phyloP scores from a whole-genome alignment of 768 basidiomycete species.

The Lepiota subincarnata region DNA sequence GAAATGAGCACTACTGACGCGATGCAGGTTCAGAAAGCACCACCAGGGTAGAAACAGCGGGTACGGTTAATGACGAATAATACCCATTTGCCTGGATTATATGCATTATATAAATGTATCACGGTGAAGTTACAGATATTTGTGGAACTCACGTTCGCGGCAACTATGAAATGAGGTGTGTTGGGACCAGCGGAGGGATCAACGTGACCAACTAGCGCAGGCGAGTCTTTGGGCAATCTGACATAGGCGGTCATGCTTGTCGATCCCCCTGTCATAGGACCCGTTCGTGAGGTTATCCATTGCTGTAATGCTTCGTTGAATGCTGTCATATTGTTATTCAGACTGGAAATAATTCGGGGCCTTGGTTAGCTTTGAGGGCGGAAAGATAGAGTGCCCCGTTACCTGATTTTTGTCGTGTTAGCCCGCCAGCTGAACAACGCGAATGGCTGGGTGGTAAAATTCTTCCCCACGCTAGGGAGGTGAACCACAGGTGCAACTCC shows the following conservation, averaged over 20 bases:
- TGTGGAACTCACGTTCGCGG: not conserved
- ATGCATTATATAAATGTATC: not conserved
- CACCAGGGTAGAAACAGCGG: not conserved
- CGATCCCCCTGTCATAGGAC: constrained; percentile 4
- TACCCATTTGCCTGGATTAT: not conserved
- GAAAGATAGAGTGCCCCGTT: not conserved
- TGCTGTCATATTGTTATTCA: not conserved
- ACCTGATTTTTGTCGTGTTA: not conserved
- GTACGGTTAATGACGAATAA: not conserved
- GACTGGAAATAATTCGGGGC: not conserved
- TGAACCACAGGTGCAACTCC: constrained; percentile 16
- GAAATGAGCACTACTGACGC: not conserved
- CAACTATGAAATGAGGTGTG: constrained; percentile 11
- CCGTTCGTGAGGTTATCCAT: constrained; percentile 13
- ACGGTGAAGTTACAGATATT: not conserved
- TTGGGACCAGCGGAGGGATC: constrained; percentile 13
- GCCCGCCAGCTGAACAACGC: not conserved
- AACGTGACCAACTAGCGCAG: not conserved
- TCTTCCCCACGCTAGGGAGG: constrained; percentile 22
- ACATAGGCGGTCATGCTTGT: not conserved
- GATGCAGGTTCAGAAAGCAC: not conserved
- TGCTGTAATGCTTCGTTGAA: not conserved
- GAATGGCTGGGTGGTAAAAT: constrained; percentile 15
- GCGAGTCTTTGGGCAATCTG: constrained; percentile 6
- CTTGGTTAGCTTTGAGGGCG: not conserved